Evolutionary conservation across 2,329 filamentous ascomycete species (phyloP), one percentile per base, ranked within the genome.

Genomic region (Lachnellula occidentalis): DNA sequence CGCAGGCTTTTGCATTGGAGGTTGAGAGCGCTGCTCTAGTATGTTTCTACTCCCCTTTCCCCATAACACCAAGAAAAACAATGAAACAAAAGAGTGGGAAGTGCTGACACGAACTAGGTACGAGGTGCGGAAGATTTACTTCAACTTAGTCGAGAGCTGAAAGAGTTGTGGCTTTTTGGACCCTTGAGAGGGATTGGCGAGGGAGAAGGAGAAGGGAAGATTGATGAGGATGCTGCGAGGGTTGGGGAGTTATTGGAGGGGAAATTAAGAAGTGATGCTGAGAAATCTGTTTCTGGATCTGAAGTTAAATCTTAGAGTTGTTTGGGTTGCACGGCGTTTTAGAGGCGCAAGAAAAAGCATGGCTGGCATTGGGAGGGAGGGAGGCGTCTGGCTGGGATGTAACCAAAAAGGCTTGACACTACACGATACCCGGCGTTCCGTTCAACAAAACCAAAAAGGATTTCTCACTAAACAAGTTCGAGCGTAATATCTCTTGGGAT

Each of bases 121-220:
- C 62, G 62, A 21, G 64, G 62, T 12, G 59, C 63, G 11, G 66
- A 79, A 56, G 73, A 77, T 55, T 69, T 80, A 3, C 69, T 78
- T 4, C 64, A 68, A 27, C 67, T 80, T 12, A 78, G 71, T 17
- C 73, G 76, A 37, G 73, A 75, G 58, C 69, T 80, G 54, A 77
- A 78, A 58, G 72, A 76, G 52, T 68, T 79, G 22, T 79, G 76
- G 76, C 70, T 78, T 11, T 71, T 74, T 53, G 77, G 78, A 2
- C 72, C 76, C 1, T 66, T 79, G 22, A 71, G 71, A 53, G 70
- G 67, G 45, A 70, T 75, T 4, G 74, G 72, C 43, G 73, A 76
- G 48, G 73, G 73, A 37, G 71, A 73, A 50, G 60, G 70, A 43
- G 71, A 71, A 45, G 58, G 58, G 8, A 69, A 71, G 53, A 74